Conservation (phyloP, 768 basidiomycete genomes). For the Gloeopeniophorella convolvens region DNA sequence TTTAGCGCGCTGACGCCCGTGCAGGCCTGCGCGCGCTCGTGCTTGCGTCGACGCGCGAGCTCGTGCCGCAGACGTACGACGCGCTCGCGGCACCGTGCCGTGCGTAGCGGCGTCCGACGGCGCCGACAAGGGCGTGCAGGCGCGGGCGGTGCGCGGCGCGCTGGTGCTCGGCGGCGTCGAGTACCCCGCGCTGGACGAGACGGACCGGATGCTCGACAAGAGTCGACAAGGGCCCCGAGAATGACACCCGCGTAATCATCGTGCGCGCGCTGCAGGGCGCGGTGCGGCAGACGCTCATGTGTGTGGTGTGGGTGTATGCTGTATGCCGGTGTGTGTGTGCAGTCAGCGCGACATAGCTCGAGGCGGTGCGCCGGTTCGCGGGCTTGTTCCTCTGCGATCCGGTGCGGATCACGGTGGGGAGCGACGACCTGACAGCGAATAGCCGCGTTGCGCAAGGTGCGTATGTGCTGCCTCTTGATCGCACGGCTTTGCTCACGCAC, state of each 20-base stretch:
- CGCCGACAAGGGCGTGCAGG: constrained; percentile 84
- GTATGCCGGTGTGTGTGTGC: neutral
- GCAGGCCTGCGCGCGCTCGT: constrained; percentile 63
- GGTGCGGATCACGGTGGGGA: constrained; percentile 88
- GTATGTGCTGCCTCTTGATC: constrained; percentile 2
- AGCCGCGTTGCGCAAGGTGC: constrained; percentile 76
- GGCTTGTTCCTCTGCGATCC: constrained; percentile 81
- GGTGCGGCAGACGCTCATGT: constrained; percentile 92
- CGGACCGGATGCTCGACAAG: constrained; percentile 98
- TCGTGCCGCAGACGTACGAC: constrained; percentile 92
- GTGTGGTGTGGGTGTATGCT: constrained; percentile 38
- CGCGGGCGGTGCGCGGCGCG: constrained; percentile 67
- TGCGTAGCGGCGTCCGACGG: constrained; percentile 94
- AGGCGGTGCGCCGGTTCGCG: constrained; percentile 84
- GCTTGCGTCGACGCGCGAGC: constrained; percentile 91
- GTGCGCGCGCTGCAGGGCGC: constrained; percentile 56
- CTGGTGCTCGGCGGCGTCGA: constrained; percentile 84
- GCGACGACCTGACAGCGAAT: constrained; percentile 92
- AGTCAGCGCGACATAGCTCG: constrained; percentile 99
- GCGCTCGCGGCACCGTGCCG: constrained; percentile 64
- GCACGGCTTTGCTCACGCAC: neutral
- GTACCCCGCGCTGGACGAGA: constrained; percentile 95
- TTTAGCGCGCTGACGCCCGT: constrained; percentile 93
- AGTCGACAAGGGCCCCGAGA: constrained; percentile 97
- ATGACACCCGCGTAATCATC: constrained; percentile 91